Evolutionary conservation across 148 eudicot species (phyloP).

Genomic region (Diospyros kaki): DNA sequence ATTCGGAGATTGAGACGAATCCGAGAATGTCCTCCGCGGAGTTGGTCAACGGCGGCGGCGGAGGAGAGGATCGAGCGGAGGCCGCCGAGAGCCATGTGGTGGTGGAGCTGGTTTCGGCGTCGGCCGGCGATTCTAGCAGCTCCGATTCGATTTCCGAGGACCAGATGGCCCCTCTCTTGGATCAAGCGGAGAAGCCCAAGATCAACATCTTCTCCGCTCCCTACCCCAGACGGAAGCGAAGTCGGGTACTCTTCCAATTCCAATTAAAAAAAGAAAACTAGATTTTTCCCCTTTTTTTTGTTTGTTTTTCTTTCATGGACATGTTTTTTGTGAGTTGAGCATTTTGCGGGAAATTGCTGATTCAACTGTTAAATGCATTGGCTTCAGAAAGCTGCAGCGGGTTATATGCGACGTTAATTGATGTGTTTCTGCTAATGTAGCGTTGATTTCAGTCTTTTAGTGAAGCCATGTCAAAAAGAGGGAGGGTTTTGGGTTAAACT

Average conservation of each 20-base stretch:
- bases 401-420: not conserved
- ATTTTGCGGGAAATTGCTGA: not conserved
- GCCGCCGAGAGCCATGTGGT: conserved; percentile 3
- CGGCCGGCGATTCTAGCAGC: conserved; percentile 5
- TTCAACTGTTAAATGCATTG: too few relatives aligned
- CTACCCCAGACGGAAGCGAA: conserved; percentile 35
- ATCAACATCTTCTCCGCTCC: conserved; percentile 52
- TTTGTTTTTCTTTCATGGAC: not conserved
- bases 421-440: not conserved
- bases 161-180: conserved; percentile 39
- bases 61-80: conserved; percentile 5
- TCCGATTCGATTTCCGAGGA: conserved; percentile 23
- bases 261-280: not conserved
- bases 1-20: not conserved
- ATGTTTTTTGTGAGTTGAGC: not conserved
- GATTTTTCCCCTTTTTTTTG: not conserved
- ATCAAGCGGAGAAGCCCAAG: conserved; percentile 36
- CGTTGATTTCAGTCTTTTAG: not conserved
- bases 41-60: conserved; percentile 14
- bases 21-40: conserved; percentile 19
- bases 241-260: conserved; percentile 17
- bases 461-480: not conserved
- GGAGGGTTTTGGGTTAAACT: not conserved
- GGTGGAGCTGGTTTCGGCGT: conserved; percentile 25
- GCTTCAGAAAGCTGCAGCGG: not conserved